phyloP scores from a whole-genome alignment of 768 basidiomycete species.

The Trametes sanguinea region DNA sequence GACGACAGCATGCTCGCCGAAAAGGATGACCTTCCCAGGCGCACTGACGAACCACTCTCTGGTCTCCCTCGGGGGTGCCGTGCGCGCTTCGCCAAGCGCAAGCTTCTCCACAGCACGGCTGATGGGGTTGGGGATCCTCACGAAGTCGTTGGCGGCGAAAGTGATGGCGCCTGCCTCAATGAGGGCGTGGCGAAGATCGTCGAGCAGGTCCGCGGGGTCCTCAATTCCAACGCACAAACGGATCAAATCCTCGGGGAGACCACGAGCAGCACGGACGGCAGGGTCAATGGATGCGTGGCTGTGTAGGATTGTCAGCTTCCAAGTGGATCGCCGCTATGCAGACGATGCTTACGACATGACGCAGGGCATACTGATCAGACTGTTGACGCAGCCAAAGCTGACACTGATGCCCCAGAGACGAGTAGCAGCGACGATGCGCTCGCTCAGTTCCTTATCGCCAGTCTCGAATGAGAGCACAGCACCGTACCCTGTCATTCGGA shows the following conservation, averaged over 20 bases:
- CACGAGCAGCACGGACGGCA: slow-evolving; percentile 91
- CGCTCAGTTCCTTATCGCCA: slow-evolving; percentile 85
- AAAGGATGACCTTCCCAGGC: slow-evolving; percentile 96
- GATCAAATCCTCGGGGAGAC: slow-evolving; percentile 97
- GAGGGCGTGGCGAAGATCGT: slow-evolving; percentile 92
- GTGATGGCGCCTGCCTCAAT: slow-evolving; percentile 88
- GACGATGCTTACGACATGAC: slow-evolving; percentile 89
- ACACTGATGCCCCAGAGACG: slow-evolving; percentile 97
- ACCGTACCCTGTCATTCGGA: slow-evolving; percentile 57
- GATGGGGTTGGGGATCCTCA: slow-evolving; percentile 46
- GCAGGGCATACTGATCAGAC: slow-evolving; percentile 98
- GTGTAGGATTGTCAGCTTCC: slow-evolving; percentile 1
- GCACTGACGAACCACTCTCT: slow-evolving; percentile 88
- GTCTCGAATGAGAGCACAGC: slow-evolving; percentile 96
- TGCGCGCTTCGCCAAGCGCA: slow-evolving; percentile 38
- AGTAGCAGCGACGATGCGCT: slow-evolving; percentile 89
- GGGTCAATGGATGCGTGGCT: slow-evolving; percentile 98
- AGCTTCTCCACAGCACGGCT: slow-evolving; percentile 72
- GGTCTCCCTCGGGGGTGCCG: slow-evolving; percentile 32
- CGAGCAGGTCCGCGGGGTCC: slow-evolving; percentile 88
- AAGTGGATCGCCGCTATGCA: slow-evolving; percentile 1
- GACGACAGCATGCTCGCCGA: slow-evolving; percentile 98
- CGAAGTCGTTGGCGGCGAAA: slow-evolving; percentile 50
- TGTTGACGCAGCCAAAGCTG: slow-evolving; percentile 97
- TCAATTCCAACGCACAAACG: slow-evolving; percentile 98